Conservation (phyloP, 768 basidiomycete genomes). For the Hericium rajendrae region DNA sequence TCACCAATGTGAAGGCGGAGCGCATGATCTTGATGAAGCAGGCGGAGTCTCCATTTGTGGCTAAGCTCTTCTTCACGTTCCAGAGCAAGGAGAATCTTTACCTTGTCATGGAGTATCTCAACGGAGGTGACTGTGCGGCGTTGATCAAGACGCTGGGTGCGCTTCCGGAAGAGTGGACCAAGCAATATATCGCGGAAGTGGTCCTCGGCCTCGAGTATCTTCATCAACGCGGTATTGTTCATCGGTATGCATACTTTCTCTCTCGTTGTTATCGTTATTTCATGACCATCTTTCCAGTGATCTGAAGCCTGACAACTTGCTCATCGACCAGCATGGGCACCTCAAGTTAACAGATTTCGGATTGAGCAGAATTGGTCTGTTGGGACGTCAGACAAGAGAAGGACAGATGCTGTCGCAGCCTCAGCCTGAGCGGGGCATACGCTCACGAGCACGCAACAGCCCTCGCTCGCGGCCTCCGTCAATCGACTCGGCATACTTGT, state of each 20-base stretch:
- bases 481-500: slow-evolving; percentile 68
- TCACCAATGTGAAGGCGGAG: slow-evolving; percentile 99
- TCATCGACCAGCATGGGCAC: slow-evolving; percentile 95
- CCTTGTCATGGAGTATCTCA: slow-evolving; percentile 98
- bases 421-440: slow-evolving; percentile 18
- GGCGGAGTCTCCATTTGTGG: slow-evolving; percentile 95
- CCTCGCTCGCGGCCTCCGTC: slow-evolving; percentile 78
- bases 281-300: slow-evolving; percentile 46
- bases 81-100: slow-evolving; percentile 99
- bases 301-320: slow-evolving; percentile 93
- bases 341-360: slow-evolving; percentile 98
- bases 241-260: slow-evolving; percentile 56
- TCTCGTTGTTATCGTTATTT: not conserved
- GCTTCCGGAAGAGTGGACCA: slow-evolving; percentile 93
- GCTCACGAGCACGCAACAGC: slow-evolving; percentile 41
- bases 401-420: slow-evolving; percentile 20
- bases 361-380: slow-evolving; percentile 91
- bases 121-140: slow-evolving; percentile 95
- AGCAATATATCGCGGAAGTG: slow-evolving; percentile 94
- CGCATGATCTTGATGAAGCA: slow-evolving; percentile 99
- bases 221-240: slow-evolving; percentile 91
- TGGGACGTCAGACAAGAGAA: slow-evolving; percentile 90
- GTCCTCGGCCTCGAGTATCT: slow-evolving; percentile 92
- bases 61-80: slow-evolving; percentile 97
- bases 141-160: slow-evolving; percentile 93